Evolutionary conservation across 352 stramenopile species (phyloP).

Genomic region (Pythium insidiosum): DNA sequence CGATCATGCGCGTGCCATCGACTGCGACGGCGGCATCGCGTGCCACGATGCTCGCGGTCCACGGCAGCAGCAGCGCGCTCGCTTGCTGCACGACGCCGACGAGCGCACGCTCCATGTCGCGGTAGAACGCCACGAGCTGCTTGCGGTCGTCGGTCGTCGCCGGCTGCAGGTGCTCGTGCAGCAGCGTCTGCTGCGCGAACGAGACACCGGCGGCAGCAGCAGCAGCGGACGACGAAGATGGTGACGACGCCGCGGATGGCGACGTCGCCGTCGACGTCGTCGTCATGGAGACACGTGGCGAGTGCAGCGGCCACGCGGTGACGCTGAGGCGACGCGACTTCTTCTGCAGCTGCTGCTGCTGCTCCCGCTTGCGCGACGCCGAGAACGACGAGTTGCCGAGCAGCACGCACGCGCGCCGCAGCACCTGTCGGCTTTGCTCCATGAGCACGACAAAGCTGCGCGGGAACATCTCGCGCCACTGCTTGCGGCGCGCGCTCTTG

Average conservation of each 20-base stretch:
- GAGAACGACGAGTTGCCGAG: slow-evolving; percentile 36
- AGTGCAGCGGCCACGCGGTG: slow-evolving; percentile 17
- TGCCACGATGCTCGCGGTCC: slow-evolving; percentile 32
- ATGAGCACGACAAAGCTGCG: slow-evolving; percentile 42
- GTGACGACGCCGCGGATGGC: slow-evolving; percentile 22
- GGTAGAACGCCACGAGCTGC: slow-evolving; percentile 28
- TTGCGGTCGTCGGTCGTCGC: slow-evolving; percentile 24
- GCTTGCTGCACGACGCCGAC: slow-evolving; percentile 34
- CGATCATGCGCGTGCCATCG: slow-evolving; percentile 32
- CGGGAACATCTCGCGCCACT: slow-evolving; percentile 53
- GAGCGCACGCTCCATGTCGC: slow-evolving; percentile 35
- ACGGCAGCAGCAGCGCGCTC: slow-evolving; percentile 39
- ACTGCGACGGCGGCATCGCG: slow-evolving; percentile 32
- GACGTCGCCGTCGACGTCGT: too few species aligned
- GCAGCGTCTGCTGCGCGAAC: slow-evolving; percentile 48
- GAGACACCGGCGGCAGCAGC: slow-evolving; percentile 29
- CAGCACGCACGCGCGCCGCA: slow-evolving; percentile 45
- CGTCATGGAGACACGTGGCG: too few species aligned
- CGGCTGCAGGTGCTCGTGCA: slow-evolving; percentile 49
- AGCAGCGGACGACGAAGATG: too few species aligned
- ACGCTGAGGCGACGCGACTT: slow-evolving; percentile 14
- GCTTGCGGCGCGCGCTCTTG: slow-evolving; percentile 17
- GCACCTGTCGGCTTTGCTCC: slow-evolving; percentile 48
- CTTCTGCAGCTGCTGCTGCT: slow-evolving; percentile 19
- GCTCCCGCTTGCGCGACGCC: slow-evolving; percentile 8